Evolutionary conservation across 148 eudicot species (phyloP).

Genomic region (Vaccinium corymbosum): DNA sequence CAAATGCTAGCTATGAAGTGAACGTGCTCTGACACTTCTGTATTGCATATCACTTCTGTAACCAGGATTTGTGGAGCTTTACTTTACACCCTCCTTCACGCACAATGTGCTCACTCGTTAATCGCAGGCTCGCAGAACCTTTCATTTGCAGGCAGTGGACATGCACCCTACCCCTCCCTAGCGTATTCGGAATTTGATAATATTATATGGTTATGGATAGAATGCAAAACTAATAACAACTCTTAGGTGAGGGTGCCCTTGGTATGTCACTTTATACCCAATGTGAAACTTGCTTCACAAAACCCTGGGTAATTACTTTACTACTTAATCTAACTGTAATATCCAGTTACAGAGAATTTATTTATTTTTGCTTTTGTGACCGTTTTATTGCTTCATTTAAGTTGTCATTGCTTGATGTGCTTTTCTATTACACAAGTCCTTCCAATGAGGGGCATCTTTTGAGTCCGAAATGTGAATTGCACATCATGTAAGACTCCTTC

Average conservation of each 20-base stretch:
- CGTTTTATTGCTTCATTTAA: neutral
- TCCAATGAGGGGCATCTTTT: neutral
- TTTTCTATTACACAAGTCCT: neutral
- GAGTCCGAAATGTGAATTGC: neutral
- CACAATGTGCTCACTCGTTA: neutral
- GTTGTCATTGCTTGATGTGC: neutral
- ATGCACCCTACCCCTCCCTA: neutral
- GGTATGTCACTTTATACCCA: neutral
- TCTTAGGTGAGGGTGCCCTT: neutral
- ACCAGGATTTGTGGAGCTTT: neutral
- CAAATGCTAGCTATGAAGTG: neutral
- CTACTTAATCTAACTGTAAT: neutral
- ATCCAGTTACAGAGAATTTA: neutral
- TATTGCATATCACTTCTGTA: neutral
- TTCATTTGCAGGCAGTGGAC: neutral
- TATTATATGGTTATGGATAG: neutral
- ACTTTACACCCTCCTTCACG: neutral
- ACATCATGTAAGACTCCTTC: slow-evolving; percentile 1
- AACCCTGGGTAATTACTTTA: neutral
- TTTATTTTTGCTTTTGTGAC: neutral
- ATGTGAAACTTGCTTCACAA: neutral
- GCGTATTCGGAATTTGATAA: neutral
- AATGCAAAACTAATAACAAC: neutral
- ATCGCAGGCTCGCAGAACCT: neutral
- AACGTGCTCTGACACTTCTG: neutral